These are phyloP conservation scores for Periconia sp. DNA, from an alignment of 2,329 filamentous ascomycete species.

Conservation along the genomic window DNA sequence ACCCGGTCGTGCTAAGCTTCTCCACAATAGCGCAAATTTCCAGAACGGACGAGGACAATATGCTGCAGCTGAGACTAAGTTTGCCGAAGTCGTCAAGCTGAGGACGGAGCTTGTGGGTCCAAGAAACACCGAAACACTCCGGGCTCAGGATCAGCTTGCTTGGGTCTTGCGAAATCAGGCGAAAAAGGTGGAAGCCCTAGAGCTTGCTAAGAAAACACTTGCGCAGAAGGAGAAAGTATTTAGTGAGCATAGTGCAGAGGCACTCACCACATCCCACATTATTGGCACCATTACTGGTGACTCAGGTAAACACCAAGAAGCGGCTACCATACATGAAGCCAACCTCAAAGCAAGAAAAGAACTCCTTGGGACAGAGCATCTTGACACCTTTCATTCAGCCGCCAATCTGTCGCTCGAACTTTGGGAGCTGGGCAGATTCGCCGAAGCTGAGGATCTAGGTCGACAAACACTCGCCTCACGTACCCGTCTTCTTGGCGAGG, in stretches of 20 bases:
- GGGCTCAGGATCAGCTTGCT: constrained; percentile 12
- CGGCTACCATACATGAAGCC: too few species aligned
- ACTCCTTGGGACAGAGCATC: constrained; percentile 13
- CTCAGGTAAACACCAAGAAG: constrained; percentile 13
- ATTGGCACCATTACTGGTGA: constrained; percentile 9
- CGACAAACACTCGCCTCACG: constrained; percentile 12
- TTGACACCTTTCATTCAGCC: constrained; percentile 16
- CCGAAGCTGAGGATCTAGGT: constrained; percentile 14
- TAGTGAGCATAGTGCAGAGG: constrained; percentile 11
- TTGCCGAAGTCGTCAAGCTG: constrained; percentile 11
- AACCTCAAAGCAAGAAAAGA: constrained; percentile 12
- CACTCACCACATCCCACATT: constrained; percentile 12
- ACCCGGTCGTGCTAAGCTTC: constrained; percentile 8
- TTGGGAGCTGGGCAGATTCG: constrained; percentile 17
- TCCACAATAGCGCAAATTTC: constrained; percentile 13
- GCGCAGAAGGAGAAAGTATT: constrained; percentile 10
- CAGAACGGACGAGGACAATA: constrained; percentile 15
- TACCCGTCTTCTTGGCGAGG: constrained; percentile 9
- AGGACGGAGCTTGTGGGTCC: constrained; percentile 7
- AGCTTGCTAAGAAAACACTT: constrained; percentile 11
- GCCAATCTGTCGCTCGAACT: constrained; percentile 13
- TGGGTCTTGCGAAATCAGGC: constrained; percentile 15
- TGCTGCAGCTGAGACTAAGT: constrained; percentile 10
- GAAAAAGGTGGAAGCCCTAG: constrained; percentile 9
- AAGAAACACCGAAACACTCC: constrained; percentile 12